Base-by-base conservation (phyloP, 495 filamentous ascomycete genomes). In the Hyaloscypha finlandica region DNA sequence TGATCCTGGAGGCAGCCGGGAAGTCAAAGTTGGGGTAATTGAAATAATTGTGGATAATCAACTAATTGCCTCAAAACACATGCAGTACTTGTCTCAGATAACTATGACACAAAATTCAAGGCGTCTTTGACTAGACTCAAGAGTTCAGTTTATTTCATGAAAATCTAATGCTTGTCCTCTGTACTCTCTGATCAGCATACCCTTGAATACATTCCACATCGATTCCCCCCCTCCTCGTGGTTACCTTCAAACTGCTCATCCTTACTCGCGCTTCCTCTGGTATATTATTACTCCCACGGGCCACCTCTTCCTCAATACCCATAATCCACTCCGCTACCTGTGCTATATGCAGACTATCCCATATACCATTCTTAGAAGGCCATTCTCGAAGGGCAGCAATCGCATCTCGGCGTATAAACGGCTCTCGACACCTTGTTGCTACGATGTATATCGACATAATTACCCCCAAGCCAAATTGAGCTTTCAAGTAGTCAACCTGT, bases 251-350 rank as follows among this genome's bases (percentile, higher is more conserved):
- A 25, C 51, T 53, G 22, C 22, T 53, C 51, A 53, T 53, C 51
- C 51, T 53, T 53, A 53, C 51, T 53, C 51, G 51, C 22, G 51
- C 16, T 25, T 53, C 51, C 51, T 53, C 51, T 4, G 51, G 51
- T 53, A 53, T 25, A 53, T 4, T n/a, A n/a, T 25, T 6, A 4
- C 4, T 14, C 16, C 51, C 16, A 19, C 22, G 6, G 16, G 22
- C 19, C 19, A 6, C 22, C 22, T 53, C 16, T 25, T 53, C 51
- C 51, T 53, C 51, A 53, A 53, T 53, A 25, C 51, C 22, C 19
- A 53, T 53, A 53, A 53, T 19, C 51, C 51, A 53, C 51, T 53
- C 51, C 51, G 51, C 51, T 53, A 53, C 51, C 22, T 53, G 16
- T 6, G 51, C 51, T 19, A 25, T 25, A 6, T 53, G 51, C 16